Percentiles rank a stretch among this genome's conserved stretches.
Evolutionary conservation across 2,329 filamentous ascomycete species (phyloP).

Genomic region (Microdochium paspali): DNA sequence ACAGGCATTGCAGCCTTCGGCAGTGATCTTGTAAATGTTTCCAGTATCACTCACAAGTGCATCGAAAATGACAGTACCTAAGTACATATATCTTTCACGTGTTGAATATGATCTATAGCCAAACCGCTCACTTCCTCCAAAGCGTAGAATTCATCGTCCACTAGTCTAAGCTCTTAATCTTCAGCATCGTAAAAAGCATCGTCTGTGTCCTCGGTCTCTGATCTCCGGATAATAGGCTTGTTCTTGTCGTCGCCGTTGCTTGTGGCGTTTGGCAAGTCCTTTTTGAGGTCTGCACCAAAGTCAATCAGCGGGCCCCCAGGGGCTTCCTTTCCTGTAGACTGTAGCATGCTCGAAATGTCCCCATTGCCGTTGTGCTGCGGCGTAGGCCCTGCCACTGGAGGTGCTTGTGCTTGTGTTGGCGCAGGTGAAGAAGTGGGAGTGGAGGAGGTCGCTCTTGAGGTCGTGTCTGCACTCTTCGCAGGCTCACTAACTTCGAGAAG

Average conservation of each 20-base stretch:
- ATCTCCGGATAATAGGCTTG: conserved; percentile 16
- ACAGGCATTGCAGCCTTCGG: too few relatives aligned
- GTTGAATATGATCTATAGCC: not conserved
- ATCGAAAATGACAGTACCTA: too few relatives aligned
- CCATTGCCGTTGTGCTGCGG: conserved; percentile 4
- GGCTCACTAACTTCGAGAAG: conserved; percentile 49
- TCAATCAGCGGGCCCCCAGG: conserved; percentile 42
- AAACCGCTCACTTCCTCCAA: not conserved
- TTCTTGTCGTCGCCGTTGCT: conserved; percentile 3
- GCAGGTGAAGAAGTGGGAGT: conserved; percentile 1
- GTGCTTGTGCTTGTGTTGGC: conserved; percentile 4
- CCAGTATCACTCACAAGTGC: too few relatives aligned
- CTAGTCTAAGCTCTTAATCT: conserved; percentile 10
- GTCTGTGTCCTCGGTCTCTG: conserved; percentile 24
- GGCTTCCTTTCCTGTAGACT: conserved; percentile 35
- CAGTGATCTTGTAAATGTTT: too few relatives aligned
- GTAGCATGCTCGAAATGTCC: conserved; percentile 34
- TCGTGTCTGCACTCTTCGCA: conserved; percentile 2
- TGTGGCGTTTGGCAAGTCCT: conserved; percentile 27
- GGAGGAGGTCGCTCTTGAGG: not conserved
- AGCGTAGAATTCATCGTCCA: not conserved
- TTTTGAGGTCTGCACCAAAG: conserved; percentile 45
- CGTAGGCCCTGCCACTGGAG: conserved; percentile 2
- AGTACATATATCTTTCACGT: not conserved
- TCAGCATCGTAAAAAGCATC: conserved; percentile 30